A percentile compares a stretch with the other conserved stretches of the same genome.
phyloP scores from a whole-genome alignment of 441 rosid species.

The Omphalea diandra region DNA sequence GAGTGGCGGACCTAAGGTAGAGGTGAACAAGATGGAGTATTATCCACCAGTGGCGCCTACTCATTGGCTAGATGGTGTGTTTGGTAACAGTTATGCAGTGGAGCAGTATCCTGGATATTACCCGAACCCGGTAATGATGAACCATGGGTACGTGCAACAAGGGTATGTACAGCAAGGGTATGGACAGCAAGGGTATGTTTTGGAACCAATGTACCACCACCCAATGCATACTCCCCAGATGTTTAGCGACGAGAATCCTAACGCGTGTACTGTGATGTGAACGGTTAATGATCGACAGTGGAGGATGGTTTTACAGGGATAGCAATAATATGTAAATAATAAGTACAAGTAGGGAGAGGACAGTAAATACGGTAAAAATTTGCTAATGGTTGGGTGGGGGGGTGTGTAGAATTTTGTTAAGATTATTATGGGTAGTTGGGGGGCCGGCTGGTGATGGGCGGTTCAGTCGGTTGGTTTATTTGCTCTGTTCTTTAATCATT shows the following conservation, averaged over 20 bases:
- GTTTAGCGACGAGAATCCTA: constrained; percentile 40
- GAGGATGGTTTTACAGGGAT: constrained; percentile 1
- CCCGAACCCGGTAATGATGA: neutral
- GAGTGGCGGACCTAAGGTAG: constrained; percentile 43
- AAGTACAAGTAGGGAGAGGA: neutral
- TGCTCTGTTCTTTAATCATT: neutral
- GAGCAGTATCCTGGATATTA: constrained; percentile 15
- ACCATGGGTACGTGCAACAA: constrained; percentile 16
- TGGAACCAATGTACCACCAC: constrained; percentile 20
- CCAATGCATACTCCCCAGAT: constrained; percentile 28
- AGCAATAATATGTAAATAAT: constrained; percentile 2
- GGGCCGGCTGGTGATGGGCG: constrained; percentile 9
- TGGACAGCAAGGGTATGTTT: constrained; percentile 11
- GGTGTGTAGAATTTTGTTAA: constrained; percentile 6
- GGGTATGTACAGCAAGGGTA: constrained; percentile 15
- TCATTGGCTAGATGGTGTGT: constrained; percentile 26
- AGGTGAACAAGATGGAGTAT: constrained; percentile 62
- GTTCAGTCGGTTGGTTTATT: constrained; percentile 1
- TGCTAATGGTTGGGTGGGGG: too few species aligned
- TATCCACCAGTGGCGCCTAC: constrained; percentile 34
- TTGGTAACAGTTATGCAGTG: constrained; percentile 7
- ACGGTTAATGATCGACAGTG: neutral
- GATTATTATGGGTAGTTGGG: neutral
- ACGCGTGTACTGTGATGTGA: constrained; percentile 33
- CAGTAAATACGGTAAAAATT: constrained; percentile 1